A percentile compares a stretch with the other conserved stretches of the same genome.
Conservation (phyloP, 164 flowering plant species). For the Amborella trichopoda region DNA sequence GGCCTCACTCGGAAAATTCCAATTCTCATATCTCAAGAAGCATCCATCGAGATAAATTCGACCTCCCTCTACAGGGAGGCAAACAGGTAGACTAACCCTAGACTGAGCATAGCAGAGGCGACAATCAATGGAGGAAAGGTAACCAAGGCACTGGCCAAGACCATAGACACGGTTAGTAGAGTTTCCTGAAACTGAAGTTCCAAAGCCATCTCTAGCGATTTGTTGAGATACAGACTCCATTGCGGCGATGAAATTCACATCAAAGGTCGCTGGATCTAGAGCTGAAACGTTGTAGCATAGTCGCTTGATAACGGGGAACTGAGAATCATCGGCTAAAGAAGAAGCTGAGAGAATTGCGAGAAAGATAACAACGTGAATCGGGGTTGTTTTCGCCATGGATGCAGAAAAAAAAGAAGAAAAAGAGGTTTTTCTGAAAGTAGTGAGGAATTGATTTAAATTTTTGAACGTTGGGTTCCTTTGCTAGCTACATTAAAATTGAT, state of each 20-base stretch:
- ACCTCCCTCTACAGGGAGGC: slow-evolving; percentile 3
- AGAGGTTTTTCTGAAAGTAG: no score
- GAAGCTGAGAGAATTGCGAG: no score
- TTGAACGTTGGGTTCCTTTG: no score
- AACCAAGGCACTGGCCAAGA: slow-evolving; percentile 6
- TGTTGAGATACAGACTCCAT: slow-evolving; percentile 7
- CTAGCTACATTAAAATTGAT: no score
- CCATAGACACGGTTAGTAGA: slow-evolving; percentile 2
- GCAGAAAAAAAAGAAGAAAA: no score
- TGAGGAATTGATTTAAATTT: no score
- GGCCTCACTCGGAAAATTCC: slow-evolving; percentile 3
- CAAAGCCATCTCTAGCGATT: slow-evolving; percentile 3
- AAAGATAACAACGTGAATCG: no score
- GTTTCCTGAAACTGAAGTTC: slow-evolving; percentile 1
- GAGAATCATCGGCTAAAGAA: no score
- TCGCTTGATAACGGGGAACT: not conserved
- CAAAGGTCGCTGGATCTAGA: slow-evolving; percentile 1
- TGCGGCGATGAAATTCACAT: slow-evolving; percentile 7
- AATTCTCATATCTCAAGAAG: slow-evolving; percentile 6
- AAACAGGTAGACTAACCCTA: slow-evolving; percentile 8
- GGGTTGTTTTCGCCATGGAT: no score
- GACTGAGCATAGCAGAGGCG: slow-evolving; percentile 3
- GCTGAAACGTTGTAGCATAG: slow-evolving; percentile 1
- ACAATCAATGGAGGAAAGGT: slow-evolving; percentile 1
- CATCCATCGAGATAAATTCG: slow-evolving; percentile 8